Conservation (phyloP, 257 asterid genomes). For the Primulina tabacum region DNA sequence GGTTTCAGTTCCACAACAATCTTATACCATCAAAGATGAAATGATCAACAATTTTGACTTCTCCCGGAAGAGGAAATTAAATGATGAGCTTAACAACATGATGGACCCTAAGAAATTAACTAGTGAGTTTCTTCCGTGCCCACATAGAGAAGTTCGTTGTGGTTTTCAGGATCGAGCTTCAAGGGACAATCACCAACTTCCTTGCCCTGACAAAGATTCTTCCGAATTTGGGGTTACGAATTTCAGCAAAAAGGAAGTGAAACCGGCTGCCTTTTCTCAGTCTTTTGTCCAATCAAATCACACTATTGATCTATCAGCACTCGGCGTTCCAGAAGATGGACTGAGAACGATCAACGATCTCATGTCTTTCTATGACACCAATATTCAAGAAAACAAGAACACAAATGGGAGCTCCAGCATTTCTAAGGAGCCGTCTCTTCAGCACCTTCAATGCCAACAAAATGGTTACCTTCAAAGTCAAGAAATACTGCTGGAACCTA, state of each 20-base stretch:
- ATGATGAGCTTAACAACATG: conserved; percentile 37
- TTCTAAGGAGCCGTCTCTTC: not conserved
- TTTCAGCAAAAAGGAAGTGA: conserved; percentile 39
- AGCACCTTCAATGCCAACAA: conserved; percentile 23
- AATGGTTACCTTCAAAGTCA: conserved; percentile 36
- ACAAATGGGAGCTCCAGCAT: not conserved
- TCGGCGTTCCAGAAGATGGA: conserved; percentile 82
- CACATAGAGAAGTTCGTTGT: conserved; percentile 49
- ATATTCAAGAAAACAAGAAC: conserved; percentile 44
- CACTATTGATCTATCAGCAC: conserved; percentile 47
- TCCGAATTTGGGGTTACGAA: conserved; percentile 43
- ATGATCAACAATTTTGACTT: conserved; percentile 45
- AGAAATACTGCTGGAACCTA: conserved; percentile 39
- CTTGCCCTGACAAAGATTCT: conserved; percentile 49
- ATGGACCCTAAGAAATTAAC: conserved; percentile 60
- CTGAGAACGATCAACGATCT: conserved; percentile 66
- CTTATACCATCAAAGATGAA: conserved; percentile 42
- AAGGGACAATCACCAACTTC: conserved; percentile 65
- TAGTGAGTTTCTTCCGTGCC: conserved; percentile 60
- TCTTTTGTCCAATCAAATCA: conserved; percentile 43
- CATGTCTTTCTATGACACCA: conserved; percentile 58
- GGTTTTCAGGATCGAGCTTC: conserved; percentile 60
- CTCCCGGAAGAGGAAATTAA: conserved; percentile 57
- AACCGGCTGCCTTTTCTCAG: conserved; percentile 46
- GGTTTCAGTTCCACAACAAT: conserved; percentile 36